Percentiles rank a stretch among this genome's conserved stretches.
phyloP scores from a whole-genome alignment of 1,139 yeast species.

The Debaryomyces coudertii region DNA sequence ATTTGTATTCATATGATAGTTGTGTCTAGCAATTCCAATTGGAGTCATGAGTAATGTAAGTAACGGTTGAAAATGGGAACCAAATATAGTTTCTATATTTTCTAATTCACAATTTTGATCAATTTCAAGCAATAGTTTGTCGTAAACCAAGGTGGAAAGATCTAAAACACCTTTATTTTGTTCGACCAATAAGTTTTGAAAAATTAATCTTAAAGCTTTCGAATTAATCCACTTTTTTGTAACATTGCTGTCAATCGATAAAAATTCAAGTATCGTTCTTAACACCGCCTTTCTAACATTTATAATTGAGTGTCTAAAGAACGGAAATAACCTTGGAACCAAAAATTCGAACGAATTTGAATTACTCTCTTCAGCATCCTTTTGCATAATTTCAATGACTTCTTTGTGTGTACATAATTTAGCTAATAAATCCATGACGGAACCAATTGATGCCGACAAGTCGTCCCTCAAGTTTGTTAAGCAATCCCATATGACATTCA shows the following conservation, averaged over 20 bases:
- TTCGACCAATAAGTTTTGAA: constrained; percentile 87
- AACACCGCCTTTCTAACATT: constrained; percentile 90
- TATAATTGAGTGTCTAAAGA: constrained; percentile 89
- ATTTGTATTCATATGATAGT: constrained; percentile 78
- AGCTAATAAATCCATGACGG: constrained; percentile 92
- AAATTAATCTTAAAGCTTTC: constrained; percentile 69
- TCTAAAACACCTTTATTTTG: constrained; percentile 75
- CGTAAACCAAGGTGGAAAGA: constrained; percentile 67
- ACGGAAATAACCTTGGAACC: constrained; percentile 92
- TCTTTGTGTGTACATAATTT: constrained; percentile 81
- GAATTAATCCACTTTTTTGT: constrained; percentile 82
- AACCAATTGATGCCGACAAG: constrained; percentile 90
- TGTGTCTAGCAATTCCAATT: constrained; percentile 88
- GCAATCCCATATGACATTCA: constrained; percentile 87
- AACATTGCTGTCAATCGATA: constrained; percentile 64
- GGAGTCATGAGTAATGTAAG: constrained; percentile 85
- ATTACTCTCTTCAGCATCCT: constrained; percentile 58
- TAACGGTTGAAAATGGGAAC: constrained; percentile 61
- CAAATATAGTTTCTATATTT: constrained; percentile 51
- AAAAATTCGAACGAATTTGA: constrained; percentile 63
- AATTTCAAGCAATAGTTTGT: constrained; percentile 55
- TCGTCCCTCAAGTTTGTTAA: constrained; percentile 85
- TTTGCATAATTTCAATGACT: constrained; percentile 72
- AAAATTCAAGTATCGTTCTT: constrained; percentile 76
- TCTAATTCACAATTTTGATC: constrained; percentile 32